Evolutionary conservation across 1,284 basidiomycete genomes (phyloP).

Genomic region (Omphalotus olearius): DNA sequence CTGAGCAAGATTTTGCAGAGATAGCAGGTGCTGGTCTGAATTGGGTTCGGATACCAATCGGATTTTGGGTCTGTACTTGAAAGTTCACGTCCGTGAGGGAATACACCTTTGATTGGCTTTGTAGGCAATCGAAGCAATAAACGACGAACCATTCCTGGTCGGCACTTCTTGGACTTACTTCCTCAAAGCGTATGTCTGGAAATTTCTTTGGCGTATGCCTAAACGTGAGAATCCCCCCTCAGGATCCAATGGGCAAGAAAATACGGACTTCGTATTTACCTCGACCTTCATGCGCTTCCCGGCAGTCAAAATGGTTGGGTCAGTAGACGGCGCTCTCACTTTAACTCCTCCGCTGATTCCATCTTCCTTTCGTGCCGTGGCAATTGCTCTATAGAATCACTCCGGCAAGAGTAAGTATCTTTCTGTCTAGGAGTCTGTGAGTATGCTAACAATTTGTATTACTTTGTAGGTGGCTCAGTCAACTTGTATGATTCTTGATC

Average conservation of each 20-base stretch:
- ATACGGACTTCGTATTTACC: conserved; percentile 86
- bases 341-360: no score
- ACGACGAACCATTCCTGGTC: conserved; percentile 54
- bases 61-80: conserved; percentile 60
- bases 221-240: background rate
- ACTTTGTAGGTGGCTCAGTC: conserved; percentile 30
- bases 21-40: conserved; percentile 79
- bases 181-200: conserved; percentile 24
- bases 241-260: conserved; percentile 87
- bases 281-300: conserved; percentile 75
- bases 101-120: background rate
- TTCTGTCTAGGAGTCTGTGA: conserved; percentile 9
- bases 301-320: conserved; percentile 75
- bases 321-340: conserved; percentile 14
- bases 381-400: background rate
- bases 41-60: conserved; percentile 76
- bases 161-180: conserved; percentile 56
- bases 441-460: conserved; percentile 8
- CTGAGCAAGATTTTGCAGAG: conserved; percentile 79
- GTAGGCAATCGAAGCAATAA: conserved; percentile 50
- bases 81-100: background rate
- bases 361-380: background rate
- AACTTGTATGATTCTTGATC: conserved; percentile 32
- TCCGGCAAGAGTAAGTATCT: conserved; percentile 6
- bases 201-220: background rate